A percentile compares a stretch with the other conserved stretches of the same genome.
Conservation (phyloP, 2,329 filamentous ascomycete genomes). For the Polytolypa hystricis region DNA sequence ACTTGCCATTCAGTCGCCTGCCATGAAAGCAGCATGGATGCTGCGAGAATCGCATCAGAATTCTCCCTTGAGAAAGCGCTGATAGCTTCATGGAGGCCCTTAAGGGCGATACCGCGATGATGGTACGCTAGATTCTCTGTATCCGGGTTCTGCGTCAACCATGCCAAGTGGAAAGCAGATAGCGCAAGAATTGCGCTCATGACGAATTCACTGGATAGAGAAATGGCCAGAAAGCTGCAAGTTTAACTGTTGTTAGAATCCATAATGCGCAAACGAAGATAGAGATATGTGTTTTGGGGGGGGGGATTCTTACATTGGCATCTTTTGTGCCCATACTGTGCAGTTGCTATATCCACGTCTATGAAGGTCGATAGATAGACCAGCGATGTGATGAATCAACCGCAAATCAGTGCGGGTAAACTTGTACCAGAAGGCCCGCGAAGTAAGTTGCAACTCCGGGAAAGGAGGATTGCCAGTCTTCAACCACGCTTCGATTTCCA, state of each 20-base stretch:
- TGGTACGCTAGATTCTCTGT: slow-evolving; percentile 83
- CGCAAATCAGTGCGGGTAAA: slow-evolving; percentile 71
- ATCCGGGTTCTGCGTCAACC: slow-evolving; percentile 72
- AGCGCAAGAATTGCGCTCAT: slow-evolving; percentile 90
- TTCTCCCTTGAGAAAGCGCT: slow-evolving; percentile 72
- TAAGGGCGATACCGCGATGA: slow-evolving; percentile 74
- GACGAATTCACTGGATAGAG: slow-evolving; percentile 71
- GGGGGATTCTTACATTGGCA: slow-evolving; percentile 63
- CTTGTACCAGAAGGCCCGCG: slow-evolving; percentile 59
- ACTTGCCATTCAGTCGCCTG: slow-evolving; percentile 90
- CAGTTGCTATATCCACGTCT: slow-evolving; percentile 68
- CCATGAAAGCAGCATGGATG: slow-evolving; percentile 87
- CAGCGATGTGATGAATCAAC: slow-evolving; percentile 81
- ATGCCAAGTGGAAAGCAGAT: slow-evolving; percentile 89
- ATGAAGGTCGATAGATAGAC: slow-evolving; percentile 72
- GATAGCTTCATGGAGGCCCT: slow-evolving; percentile 80
- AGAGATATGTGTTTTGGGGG: not conserved
- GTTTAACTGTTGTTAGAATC: not conserved
- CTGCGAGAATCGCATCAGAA: slow-evolving; percentile 82
- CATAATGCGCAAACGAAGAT: slow-evolving; percentile 11
- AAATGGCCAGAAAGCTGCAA: slow-evolving; percentile 66
- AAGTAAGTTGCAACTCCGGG: slow-evolving; percentile 65
- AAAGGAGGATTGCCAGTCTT: slow-evolving; percentile 77
- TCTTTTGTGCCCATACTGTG: slow-evolving; percentile 84
- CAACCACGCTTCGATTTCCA: slow-evolving; percentile 71